These are phyloP conservation scores for Arctium lappa DNA, from an alignment of 129 eudicot species.

Conservation along the genomic window DNA sequence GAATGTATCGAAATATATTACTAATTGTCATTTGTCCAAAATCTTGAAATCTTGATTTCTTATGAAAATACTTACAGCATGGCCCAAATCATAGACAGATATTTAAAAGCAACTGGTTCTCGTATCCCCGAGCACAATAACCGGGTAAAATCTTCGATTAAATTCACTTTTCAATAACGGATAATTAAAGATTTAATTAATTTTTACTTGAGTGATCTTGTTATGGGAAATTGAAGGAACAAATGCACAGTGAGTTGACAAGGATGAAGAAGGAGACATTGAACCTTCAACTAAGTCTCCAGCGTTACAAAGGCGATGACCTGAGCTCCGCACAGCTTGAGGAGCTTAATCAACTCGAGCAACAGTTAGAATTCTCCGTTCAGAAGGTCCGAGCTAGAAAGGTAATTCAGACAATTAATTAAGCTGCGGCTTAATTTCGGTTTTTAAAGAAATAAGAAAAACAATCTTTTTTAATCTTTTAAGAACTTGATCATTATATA, in stretches of 20 bases:
- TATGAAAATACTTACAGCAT: slow-evolving; percentile 40
- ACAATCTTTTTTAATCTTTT: neutral
- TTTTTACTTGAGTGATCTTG: neutral
- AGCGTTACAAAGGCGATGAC: slow-evolving; percentile 72
- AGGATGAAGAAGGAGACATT: slow-evolving; percentile 63
- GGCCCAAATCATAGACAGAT: slow-evolving; percentile 65
- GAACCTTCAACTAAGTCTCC: slow-evolving; percentile 62
- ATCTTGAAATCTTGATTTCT: neutral
- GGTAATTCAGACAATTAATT: slow-evolving; percentile 34
- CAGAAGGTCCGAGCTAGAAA: slow-evolving; percentile 76
- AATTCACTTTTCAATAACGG: neutral
- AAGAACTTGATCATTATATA: neutral
- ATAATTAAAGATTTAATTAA: neutral
- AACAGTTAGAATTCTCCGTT: slow-evolving; percentile 66
- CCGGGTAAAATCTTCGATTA: slow-evolving; percentile 29
- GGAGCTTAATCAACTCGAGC: slow-evolving; percentile 68
- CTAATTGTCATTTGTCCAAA: neutral
- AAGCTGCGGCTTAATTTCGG: neutral
- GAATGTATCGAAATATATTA: neutral
- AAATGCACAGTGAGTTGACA: slow-evolving; percentile 46
- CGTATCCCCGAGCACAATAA: slow-evolving; percentile 42
- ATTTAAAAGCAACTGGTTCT: slow-evolving; percentile 52
- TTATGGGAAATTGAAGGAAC: slow-evolving; percentile 37
- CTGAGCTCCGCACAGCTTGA: slow-evolving; percentile 53
- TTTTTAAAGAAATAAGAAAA: neutral